Evolutionary conservation across 306 rosid genomes (phyloP).

Genomic region (Glycyrrhiza uralensis): DNA sequence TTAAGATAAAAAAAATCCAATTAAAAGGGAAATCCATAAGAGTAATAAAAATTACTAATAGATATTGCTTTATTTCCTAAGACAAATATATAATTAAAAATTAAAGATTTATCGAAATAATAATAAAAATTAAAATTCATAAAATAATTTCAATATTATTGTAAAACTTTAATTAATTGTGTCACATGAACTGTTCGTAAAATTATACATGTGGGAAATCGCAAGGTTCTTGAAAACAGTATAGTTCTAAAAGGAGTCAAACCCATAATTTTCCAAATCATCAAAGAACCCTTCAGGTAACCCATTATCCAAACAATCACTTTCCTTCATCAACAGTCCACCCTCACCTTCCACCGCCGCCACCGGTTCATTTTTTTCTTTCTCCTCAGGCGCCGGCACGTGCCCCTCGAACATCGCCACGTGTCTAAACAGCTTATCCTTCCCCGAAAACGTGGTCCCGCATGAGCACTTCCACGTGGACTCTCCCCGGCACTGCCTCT

Average conservation of each 20-base stretch:
- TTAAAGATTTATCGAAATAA: too few relatives aligned
- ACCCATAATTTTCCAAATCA: slow-evolving; percentile 31
- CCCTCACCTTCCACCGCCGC: slow-evolving; percentile 3
- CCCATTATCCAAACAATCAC: slow-evolving; percentile 17
- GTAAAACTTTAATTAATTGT: too few relatives aligned
- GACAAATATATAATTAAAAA: too few relatives aligned
- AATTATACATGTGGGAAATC: too few relatives aligned
- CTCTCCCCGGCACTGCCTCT: slow-evolving; percentile 55
- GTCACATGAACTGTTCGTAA: too few relatives aligned
- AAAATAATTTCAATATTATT: too few relatives aligned
- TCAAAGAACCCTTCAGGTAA: slow-evolving; percentile 41
- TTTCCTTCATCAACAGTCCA: neutral
- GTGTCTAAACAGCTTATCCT: slow-evolving; percentile 75
- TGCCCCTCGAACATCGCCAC: slow-evolving; percentile 63
- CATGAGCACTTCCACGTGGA: slow-evolving; percentile 66
- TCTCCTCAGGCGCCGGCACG: slow-evolving; percentile 29
- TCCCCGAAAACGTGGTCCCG: slow-evolving; percentile 62
- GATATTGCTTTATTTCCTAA: too few relatives aligned
- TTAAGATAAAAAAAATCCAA: too few relatives aligned
- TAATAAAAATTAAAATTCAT: too few relatives aligned
- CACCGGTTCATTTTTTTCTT: neutral
- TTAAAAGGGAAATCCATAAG: too few relatives aligned
- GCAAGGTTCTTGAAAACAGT: too few relatives aligned
- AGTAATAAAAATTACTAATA: too few relatives aligned
- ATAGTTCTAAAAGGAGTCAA: neutral